Conservation (phyloP, 2,329 filamentous ascomycete genomes). For the Neonectria ditissima region DNA sequence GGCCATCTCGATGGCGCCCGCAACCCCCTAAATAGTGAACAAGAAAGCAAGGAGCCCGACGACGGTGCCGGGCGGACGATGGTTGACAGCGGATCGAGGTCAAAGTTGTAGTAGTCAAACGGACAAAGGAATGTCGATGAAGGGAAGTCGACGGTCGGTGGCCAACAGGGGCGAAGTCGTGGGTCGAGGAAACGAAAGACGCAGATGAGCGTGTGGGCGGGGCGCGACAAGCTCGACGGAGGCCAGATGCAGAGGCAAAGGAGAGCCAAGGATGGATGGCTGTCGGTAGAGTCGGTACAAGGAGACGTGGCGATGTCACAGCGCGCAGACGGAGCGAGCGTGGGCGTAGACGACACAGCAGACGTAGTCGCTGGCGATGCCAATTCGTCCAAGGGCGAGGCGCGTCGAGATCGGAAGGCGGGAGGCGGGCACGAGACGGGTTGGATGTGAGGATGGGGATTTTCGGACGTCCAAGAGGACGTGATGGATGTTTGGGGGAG, state of each 20-base stretch:
- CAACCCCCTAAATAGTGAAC: slow-evolving; percentile 41
- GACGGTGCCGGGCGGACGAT: background rate
- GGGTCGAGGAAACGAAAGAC: slow-evolving; percentile 25
- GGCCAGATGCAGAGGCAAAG: slow-evolving; percentile 2
- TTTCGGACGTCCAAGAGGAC: slow-evolving; percentile 33
- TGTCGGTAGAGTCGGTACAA: slow-evolving; percentile 11
- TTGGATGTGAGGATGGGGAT: slow-evolving; percentile 35
- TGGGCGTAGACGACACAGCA: slow-evolving; percentile 17
- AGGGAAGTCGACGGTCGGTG: background rate
- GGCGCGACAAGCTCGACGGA: slow-evolving; percentile 31
- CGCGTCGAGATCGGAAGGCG: slow-evolving; percentile 37
- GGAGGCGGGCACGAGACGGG: slow-evolving; percentile 31
- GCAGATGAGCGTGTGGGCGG: slow-evolving; percentile 20
- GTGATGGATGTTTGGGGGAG: slow-evolving; percentile 39
- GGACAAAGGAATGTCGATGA: slow-evolving; percentile 7
- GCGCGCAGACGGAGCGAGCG: slow-evolving; percentile 15
- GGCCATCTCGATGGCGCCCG: slow-evolving; percentile 58
- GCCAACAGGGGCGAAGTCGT: slow-evolving; percentile 1
- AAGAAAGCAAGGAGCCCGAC: slow-evolving; percentile 11
- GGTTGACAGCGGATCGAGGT: slow-evolving; percentile 9
- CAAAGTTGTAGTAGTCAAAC: slow-evolving; percentile 1
- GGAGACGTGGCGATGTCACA: slow-evolving; percentile 22
- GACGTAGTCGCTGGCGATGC: slow-evolving; percentile 32
- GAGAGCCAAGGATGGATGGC: slow-evolving; percentile 6
- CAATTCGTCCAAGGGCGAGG: slow-evolving; percentile 37